Evolutionary conservation across 495 filamentous ascomycete species (phyloP), one percentile per base, ranked within the genome.

Genomic region (Astrothelium macrocarpum): DNA sequence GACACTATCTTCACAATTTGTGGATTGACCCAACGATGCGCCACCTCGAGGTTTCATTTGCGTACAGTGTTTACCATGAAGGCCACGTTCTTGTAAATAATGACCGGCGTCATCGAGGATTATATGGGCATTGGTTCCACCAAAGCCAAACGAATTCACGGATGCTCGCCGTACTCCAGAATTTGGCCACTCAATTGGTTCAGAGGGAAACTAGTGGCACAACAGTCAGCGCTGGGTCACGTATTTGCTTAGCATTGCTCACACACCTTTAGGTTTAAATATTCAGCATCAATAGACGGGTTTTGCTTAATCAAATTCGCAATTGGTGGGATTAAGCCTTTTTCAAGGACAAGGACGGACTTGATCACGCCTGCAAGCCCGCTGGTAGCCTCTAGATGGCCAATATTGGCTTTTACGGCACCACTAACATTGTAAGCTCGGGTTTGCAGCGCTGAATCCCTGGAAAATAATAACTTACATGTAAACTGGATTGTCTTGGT

Each of bases 291-390:
- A n/a, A n/a, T n/a, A n/a, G n/a, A n/a, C n/a, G 75, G 75, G 53
- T 83, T 83, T 1, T 74, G 74, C 20, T 71, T 71, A 31, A 79
- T 69, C 42, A 78, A 77, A 61, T 76, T 74, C 36, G 76, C 67
- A 59, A 67, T 76, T 4, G 78, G 73, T 1, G 77, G 80, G 29
- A 84, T 80, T 32, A 74, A 59, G 25, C 79, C 80, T 65, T 79
- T 78, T 61, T 87, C 83, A 34, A 87, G 71, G 76, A 82, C 83
- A 49, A 85, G 63, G 16, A 77, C 73, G 0, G 79, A 77, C 64
- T 87, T 87, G 61, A 87, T 82, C 3, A 87, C 66, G 3, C 80
- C 81, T 0, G 82, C 76, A 29, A 87, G 74, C 23, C 85, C 84
- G 60, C 78, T 79, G 11, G 78, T 77, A 12, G 78, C 81, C 67